These are phyloP conservation scores for Mycena citricolor DNA, from an alignment of 1,284 basidiomycete species.

Conservation along the genomic window DNA sequence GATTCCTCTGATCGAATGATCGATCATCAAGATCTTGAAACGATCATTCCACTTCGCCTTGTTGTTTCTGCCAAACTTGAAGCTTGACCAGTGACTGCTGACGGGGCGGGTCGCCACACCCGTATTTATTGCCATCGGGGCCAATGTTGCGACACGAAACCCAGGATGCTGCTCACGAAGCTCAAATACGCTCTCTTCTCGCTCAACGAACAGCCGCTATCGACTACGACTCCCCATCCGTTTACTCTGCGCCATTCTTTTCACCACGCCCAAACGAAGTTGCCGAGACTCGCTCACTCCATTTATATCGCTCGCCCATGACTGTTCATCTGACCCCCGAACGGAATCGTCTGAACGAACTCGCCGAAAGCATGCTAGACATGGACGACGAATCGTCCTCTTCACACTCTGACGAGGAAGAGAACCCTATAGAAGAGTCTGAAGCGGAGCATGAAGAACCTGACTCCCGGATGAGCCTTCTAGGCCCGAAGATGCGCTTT, in stretches of 20 bases:
- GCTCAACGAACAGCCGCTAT: slow-evolving; percentile 58
- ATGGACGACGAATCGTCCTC: slow-evolving; percentile 59
- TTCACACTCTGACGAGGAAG: slow-evolving; percentile 39
- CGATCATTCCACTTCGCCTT: too few relatives aligned
- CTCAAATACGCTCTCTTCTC: slow-evolving; percentile 50
- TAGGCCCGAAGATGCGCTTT: slow-evolving; percentile 77
- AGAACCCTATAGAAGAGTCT: slow-evolving; percentile 36
- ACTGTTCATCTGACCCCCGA: slow-evolving; percentile 25
- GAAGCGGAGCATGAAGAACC: slow-evolving; percentile 29
- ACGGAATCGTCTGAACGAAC: slow-evolving; percentile 47
- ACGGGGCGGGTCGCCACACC: too few relatives aligned
- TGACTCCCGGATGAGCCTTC: slow-evolving; percentile 57
- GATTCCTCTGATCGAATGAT: background rate
- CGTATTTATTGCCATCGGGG: too few relatives aligned
- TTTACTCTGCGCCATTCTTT: slow-evolving; percentile 61
- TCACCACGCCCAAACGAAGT: slow-evolving; percentile 41
- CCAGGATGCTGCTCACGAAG: slow-evolving; percentile 38
- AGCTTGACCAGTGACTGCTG: too few relatives aligned
- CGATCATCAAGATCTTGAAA: background rate
- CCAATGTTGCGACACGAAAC: slow-evolving; percentile 35
- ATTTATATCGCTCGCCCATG: slow-evolving; percentile 24
- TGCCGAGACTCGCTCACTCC: slow-evolving; percentile 27
- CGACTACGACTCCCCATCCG: slow-evolving; percentile 64
- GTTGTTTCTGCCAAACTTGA: slow-evolving; percentile 6
- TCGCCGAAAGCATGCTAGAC: slow-evolving; percentile 53